Evolutionary conservation across 352 stramenopile genomes (phyloP).

Genomic region (Globisporangium heterothallicum): DNA sequence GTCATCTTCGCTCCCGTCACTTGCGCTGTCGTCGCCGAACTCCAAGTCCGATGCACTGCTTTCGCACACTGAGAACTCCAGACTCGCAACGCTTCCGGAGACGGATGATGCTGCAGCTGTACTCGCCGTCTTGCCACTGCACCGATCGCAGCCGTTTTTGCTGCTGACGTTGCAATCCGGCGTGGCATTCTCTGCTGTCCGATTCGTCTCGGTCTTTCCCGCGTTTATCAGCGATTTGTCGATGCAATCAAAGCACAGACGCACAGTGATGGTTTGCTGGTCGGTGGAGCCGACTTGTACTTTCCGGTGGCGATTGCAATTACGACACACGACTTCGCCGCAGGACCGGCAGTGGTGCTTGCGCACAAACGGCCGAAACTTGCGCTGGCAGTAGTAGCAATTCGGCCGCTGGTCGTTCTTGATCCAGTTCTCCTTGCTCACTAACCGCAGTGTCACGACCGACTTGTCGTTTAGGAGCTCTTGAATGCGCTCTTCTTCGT

Average conservation of each 20-base stretch:
- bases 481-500: conserved; percentile 50
- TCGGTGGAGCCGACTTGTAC: conserved; percentile 33
- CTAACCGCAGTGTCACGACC: conserved; percentile 35
- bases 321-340: conserved; percentile 72
- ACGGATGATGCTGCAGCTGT: conserved; percentile 20
- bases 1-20: conserved; percentile 18
- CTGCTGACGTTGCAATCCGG: conserved; percentile 11
- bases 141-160: conserved; percentile 18
- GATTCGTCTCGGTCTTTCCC: conserved; percentile 11
- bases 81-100: conserved; percentile 4
- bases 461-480: conserved; percentile 57
- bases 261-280: conserved; percentile 28
- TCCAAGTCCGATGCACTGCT: conserved; percentile 17
- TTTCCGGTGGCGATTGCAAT: conserved; percentile 57
- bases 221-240: conserved; percentile 52
- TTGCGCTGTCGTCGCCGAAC: conserved; percentile 31
- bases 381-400: conserved; percentile 76
- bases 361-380: conserved; percentile 69
- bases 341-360: conserved; percentile 81
- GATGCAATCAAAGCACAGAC: conserved; percentile 77
- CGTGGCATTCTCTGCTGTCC: conserved; percentile 5
- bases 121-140: conserved; percentile 31
- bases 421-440: conserved; percentile 73
- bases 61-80: conserved; percentile 31
- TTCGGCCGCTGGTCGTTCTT: conserved; percentile 55